Evolutionary conservation across 2,329 filamentous ascomycete species (phyloP).

Genomic region (Aureobasidium sp.): DNA sequence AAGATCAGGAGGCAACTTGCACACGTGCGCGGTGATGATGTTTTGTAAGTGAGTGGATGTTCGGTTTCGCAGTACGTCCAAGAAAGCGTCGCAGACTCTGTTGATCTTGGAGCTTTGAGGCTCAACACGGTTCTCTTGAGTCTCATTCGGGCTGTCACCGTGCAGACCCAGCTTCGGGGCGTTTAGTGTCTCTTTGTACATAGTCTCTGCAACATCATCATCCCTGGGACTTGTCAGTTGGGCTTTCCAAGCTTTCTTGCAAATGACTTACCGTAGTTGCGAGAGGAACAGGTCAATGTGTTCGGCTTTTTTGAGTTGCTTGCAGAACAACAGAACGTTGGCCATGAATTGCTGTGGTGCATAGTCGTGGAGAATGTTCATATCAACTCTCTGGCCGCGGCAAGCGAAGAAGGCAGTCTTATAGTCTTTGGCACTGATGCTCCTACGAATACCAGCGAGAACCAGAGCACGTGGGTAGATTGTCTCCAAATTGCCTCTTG

Average conservation of each 20-base stretch:
- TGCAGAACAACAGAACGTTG: constrained; percentile 66
- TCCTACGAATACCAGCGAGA: constrained; percentile 73
- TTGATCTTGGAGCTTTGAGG: constrained; percentile 62
- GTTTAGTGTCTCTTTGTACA: constrained; percentile 81
- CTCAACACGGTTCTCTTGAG: not conserved
- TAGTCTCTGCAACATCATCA: constrained; percentile 86
- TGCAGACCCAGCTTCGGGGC: constrained; percentile 21
- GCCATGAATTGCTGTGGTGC: constrained; percentile 76
- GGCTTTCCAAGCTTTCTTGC: not conserved
- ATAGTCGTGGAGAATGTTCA: constrained; percentile 96
- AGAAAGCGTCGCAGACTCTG: constrained; percentile 74
- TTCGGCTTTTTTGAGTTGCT: constrained; percentile 72
- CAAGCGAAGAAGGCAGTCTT: constrained; percentile 77
- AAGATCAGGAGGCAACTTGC: constrained; percentile 83
- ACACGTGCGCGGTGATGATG: constrained; percentile 88
- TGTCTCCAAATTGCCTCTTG: constrained; percentile 88
- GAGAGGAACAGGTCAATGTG: constrained; percentile 89
- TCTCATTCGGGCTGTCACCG: constrained; percentile 4
- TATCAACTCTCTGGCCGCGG: constrained; percentile 86
- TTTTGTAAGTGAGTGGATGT: constrained; percentile 69
- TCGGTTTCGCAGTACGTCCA: constrained; percentile 55
- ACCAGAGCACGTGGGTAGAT: constrained; percentile 91
- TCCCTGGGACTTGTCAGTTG: constrained; percentile 40
- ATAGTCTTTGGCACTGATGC: constrained; percentile 75
- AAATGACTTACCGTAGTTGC: constrained; percentile 57